phyloP scores from a whole-genome alignment of 192 early-diverging fungal genomes.

The Phlyctochytrium planicorne region DNA sequence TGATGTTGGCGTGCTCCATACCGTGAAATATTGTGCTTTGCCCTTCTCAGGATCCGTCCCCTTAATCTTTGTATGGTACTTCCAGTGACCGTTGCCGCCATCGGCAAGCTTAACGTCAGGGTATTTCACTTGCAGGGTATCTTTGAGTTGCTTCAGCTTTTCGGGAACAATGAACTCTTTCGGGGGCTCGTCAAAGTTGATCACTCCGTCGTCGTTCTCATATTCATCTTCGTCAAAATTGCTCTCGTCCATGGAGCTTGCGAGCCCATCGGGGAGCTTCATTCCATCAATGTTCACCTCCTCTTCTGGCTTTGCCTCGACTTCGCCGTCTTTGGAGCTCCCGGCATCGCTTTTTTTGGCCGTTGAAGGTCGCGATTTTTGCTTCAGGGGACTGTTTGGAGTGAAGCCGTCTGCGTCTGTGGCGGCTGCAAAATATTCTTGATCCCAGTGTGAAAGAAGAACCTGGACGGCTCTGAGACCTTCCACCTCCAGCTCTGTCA shows the following conservation, averaged over 20 bases:
- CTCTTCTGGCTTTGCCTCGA: neutral
- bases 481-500: slow-evolving; percentile 20
- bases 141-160: neutral
- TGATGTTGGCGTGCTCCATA: slow-evolving; percentile 35
- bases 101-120: slow-evolving; percentile 1
- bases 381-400: neutral
- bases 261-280: neutral
- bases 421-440: slow-evolving; percentile 21
- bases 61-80: slow-evolving; percentile 16
- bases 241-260: neutral
- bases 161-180: neutral
- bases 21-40: slow-evolving; percentile 29
- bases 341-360: neutral
- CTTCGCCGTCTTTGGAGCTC: neutral
- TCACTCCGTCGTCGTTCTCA: neutral
- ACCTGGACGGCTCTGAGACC: slow-evolving; percentile 17
- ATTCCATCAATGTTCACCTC: neutral
- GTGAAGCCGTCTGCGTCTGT: slow-evolving; percentile 6
- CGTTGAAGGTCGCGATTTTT: neutral
- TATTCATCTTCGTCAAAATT: neutral
- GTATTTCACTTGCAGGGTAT: neutral
- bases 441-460: slow-evolving; percentile 22
- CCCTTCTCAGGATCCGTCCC: slow-evolving; percentile 8
- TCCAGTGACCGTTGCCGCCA: slow-evolving; percentile 25
- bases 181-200: neutral